Percentiles rank a stretch among this genome's conserved stretches.
phyloP scores from a whole-genome alignment of 1,284 basidiomycete species.

The Malassezia furfur region DNA sequence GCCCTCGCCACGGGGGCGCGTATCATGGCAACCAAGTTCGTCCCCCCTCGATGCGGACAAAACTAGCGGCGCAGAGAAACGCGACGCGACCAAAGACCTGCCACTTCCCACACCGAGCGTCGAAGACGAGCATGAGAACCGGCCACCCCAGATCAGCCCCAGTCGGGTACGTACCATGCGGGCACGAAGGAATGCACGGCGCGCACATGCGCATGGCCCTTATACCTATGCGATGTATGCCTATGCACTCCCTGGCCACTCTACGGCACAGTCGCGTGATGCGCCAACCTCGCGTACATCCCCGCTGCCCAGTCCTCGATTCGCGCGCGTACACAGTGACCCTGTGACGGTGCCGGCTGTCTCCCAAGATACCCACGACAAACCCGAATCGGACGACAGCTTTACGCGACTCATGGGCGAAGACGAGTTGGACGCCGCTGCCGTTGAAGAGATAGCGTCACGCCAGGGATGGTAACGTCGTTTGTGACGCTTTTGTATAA shows the following conservation, averaged over 20 bases:
- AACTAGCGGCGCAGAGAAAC: not conserved
- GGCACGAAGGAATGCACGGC: conserved; percentile 3
- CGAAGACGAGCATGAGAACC: not conserved
- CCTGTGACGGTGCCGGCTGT: not conserved
- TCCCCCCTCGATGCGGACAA: conserved; percentile 6
- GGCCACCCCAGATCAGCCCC: conserved; percentile 1
- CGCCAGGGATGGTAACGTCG: conserved; percentile 11
- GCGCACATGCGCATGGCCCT: not conserved
- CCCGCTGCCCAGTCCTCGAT: not conserved
- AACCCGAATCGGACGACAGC: conserved; percentile 16
- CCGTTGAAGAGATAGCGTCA: conserved; percentile 11
- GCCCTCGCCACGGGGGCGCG: conserved; percentile 9
- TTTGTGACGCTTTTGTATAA: not conserved
- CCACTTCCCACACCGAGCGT: not conserved
- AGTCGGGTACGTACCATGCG: conserved; percentile 2
- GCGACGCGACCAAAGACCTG: not conserved
- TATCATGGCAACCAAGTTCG: conserved; percentile 18
- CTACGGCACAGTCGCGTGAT: not conserved
- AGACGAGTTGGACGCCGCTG: conserved; percentile 12
- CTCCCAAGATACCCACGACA: not conserved
- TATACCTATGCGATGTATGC: conserved; percentile 9
- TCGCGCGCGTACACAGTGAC: conserved; percentile 8
- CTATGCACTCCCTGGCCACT: not conserved
- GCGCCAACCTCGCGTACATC: not conserved
- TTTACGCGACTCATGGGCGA: conserved; percentile 12